Base-by-base conservation (phyloP, 768 basidiomycete species). In the Lentinula guzmanii region DNA sequence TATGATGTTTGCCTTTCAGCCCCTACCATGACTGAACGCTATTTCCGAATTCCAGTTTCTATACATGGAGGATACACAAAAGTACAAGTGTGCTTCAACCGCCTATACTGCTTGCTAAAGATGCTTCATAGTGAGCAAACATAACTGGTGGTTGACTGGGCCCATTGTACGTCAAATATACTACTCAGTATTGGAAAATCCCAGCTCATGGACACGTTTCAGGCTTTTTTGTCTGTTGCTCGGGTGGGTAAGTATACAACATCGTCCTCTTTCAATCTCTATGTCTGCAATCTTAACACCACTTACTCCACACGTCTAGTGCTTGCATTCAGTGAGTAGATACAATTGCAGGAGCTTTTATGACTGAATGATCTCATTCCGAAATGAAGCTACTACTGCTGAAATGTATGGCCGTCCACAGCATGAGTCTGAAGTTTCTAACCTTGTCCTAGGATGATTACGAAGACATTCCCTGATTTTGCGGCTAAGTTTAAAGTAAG, bases 81-180 rank as follows among this genome's bases (percentile, higher is more conserved):
- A 7, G 60, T 34, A 6, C 21, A n/a, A 37, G 48, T 10, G 8
- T 8, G 5, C n/a, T 11, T 43, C 34, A 2, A 2, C 18, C 1
- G 7, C n/a, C 21, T 13, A 18, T 6, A 1, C 34, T 10, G 39
- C 11, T n/a, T n/a, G 10, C 7, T 9, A n/a, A 50, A 7, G 21
- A 45, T 24, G 55, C 4, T 43, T n/a, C 42, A 13, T 43, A 43
- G 60, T 64, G 50, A 64, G 60, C 57, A 58, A 58, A 41, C 43
- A 35, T 5, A 65, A 65, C 52, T 65, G 64, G 64, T 61, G 58
- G 64, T 52, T 65, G 8, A 61, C 61, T 31, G 61, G 53, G 4
- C 61, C 62, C 3, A 60, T 65, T 15, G 61, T 61, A 61, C 13
- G 61, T 39, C 11, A 18, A 21, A 21, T 41, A 21, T 24, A 21